These are phyloP conservation scores for Gossypium lobatum DNA, from an alignment of 441 rosid species.

Conservation along the genomic window DNA sequence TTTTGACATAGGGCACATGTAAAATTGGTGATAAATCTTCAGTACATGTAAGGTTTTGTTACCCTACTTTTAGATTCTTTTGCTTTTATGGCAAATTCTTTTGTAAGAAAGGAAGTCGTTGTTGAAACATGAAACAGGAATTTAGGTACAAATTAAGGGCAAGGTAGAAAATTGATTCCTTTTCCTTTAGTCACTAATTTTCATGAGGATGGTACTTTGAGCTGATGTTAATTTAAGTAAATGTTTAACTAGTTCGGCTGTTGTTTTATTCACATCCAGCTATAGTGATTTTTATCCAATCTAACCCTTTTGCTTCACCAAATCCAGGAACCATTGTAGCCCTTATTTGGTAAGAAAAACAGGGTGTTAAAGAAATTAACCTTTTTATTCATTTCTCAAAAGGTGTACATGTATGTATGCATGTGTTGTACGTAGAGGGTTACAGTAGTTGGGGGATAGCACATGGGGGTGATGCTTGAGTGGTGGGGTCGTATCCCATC, in stretches of 20 bases:
- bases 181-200: background rate
- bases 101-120: constrained; percentile 10
- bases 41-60: background rate
- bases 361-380: no score
- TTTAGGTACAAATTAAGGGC: no score
- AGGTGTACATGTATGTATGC: no score
- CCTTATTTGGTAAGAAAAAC: background rate
- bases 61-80: no score
- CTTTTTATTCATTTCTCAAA: no score
- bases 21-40: background rate
- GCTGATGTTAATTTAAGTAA: background rate
- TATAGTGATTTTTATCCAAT: background rate
- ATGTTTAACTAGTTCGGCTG: background rate
- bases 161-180: background rate
- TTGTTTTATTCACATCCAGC: background rate
- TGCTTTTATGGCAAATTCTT: background rate
- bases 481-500: no score
- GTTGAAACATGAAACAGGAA: background rate
- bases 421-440: no score
- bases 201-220: background rate
- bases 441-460: no score
- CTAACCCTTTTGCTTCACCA: background rate
- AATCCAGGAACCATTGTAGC: background rate
- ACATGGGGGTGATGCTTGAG: no score
- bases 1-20: background rate